Percentiles rank a stretch among this genome's conserved stretches.
phyloP scores from a whole-genome alignment of 768 basidiomycete species.

The Lenzites betulinus region DNA sequence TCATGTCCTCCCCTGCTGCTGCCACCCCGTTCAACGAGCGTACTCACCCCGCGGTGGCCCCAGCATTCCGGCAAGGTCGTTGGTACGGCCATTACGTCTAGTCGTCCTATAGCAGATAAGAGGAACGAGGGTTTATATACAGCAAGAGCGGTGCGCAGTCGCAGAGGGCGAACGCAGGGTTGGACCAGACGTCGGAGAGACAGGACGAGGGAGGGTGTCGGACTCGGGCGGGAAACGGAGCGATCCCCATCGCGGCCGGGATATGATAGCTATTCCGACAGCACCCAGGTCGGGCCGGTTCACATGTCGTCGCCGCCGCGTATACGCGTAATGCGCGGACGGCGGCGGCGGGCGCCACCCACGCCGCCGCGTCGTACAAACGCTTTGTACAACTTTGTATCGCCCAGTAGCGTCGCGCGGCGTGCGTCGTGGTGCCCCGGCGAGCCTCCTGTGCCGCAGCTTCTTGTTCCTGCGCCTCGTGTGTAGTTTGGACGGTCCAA shows the following conservation, averaged over 20 bases:
- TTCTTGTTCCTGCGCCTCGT: background rate
- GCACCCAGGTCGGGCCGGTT: too few species aligned
- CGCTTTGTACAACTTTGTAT: background rate
- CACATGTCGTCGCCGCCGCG: background rate
- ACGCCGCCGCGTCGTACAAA: too few species aligned
- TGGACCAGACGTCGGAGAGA: background rate
- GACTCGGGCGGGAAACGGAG: too few species aligned
- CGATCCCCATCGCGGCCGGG: too few species aligned
- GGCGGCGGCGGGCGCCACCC: too few species aligned
- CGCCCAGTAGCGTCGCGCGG: background rate
- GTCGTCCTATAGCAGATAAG: background rate
- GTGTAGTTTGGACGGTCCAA: background rate
- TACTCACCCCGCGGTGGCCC: conserved; percentile 33
- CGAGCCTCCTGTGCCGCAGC: background rate
- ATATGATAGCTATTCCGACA: too few species aligned
- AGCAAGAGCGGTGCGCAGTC: background rate
- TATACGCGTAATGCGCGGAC: background rate
- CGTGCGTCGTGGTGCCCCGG: background rate
- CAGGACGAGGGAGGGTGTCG: background rate
- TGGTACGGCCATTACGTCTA: background rate
- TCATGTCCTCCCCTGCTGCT: background rate
- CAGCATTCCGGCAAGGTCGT: conserved; percentile 26
- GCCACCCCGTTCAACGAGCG: background rate
- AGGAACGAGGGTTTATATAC: too few species aligned
- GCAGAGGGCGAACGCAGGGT: background rate